phyloP scores from a whole-genome alignment of 2,329 filamentous ascomycete species.

The Atkinsonella hypoxylon region DNA sequence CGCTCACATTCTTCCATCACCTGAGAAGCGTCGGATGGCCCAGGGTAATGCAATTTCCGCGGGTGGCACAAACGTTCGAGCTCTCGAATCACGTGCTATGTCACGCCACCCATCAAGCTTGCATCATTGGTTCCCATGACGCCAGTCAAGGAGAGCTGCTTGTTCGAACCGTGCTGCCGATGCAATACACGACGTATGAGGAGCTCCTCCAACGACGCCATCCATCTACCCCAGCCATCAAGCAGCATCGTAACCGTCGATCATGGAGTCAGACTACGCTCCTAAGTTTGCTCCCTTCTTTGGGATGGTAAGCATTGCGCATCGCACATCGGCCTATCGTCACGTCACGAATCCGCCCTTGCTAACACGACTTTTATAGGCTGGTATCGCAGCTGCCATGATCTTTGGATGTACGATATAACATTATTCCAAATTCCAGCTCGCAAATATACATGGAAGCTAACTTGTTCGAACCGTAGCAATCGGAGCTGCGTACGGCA shows the following conservation, averaged over 20 bases:
- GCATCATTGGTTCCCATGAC: slow-evolving; percentile 5
- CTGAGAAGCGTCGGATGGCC: no score
- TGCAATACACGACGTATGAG: neutral
- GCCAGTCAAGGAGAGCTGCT: slow-evolving; percentile 1
- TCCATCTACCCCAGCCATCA: neutral
- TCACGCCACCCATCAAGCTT: neutral
- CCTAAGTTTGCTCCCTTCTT: slow-evolving; percentile 82
- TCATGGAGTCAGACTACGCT: slow-evolving; percentile 49
- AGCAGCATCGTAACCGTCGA: slow-evolving; percentile 12
- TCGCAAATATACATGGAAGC: neutral
- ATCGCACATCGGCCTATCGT: slow-evolving; percentile 4
- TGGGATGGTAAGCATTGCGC: slow-evolving; percentile 57
- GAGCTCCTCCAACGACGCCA: slow-evolving; percentile 1
- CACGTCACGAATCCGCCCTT: slow-evolving; percentile 13
- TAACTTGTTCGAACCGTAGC: slow-evolving; percentile 22
- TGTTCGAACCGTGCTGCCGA: slow-evolving; percentile 1
- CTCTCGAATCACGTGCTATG: slow-evolving; percentile 4
- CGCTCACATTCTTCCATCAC: no score
- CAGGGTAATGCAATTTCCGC: no score
- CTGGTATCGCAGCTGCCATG: slow-evolving; percentile 71
- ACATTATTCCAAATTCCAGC: neutral
- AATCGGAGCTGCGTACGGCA: slow-evolving; percentile 72
- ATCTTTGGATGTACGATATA: slow-evolving; percentile 62
- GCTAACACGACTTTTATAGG: slow-evolving; percentile 31
- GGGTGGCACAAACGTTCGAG: neutral